A percentile compares a stretch with the other conserved stretches of the same genome.
These are phyloP conservation scores for Russula virescens DNA, from an alignment of 768 basidiomycete species.

Conservation along the genomic window DNA sequence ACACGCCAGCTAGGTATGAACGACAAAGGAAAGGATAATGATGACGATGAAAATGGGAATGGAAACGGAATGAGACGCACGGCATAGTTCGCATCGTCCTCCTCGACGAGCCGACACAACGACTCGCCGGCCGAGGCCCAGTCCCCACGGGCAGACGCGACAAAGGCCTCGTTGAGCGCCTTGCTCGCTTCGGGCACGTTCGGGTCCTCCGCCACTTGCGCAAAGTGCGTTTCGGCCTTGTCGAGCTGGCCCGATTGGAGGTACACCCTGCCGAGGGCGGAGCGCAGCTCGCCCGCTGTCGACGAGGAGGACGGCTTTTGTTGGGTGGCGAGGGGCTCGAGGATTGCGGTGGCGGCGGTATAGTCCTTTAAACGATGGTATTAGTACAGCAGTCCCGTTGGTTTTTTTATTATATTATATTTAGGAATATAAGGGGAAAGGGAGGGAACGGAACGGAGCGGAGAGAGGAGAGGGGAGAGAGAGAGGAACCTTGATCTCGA, in stretches of 20 bases:
- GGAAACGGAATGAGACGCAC: not conserved
- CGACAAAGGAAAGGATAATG: no score
- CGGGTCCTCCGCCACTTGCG: constrained; percentile 41
- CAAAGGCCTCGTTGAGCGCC: constrained; percentile 58
- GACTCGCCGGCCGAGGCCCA: constrained; percentile 50
- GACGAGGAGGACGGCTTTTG: not conserved
- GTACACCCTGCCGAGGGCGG: constrained; percentile 68
- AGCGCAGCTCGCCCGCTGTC: constrained; percentile 41
- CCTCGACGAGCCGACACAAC: constrained; percentile 41
- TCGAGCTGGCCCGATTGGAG: constrained; percentile 64
- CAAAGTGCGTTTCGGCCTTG: constrained; percentile 55
- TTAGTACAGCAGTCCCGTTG: no score
- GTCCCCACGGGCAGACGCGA: constrained; percentile 64
- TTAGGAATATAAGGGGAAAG: no score
- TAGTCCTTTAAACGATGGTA: constrained; percentile 45
- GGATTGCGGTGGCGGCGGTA: constrained; percentile 57
- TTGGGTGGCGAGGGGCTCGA: constrained; percentile 55
- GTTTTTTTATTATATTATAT: no score
- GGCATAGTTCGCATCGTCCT: constrained; percentile 33
- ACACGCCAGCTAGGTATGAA: no score
- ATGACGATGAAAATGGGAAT: no score
- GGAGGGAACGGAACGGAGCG: no score
- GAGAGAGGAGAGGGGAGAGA: no score
- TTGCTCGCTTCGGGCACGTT: constrained; percentile 37
- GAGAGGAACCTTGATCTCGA: constrained; percentile 72